A percentile compares a stretch with the other conserved stretches of the same genome.
Evolutionary conservation across 805 yeast genomes (phyloP).

Genomic region (Candida ascalaphidarum): DNA sequence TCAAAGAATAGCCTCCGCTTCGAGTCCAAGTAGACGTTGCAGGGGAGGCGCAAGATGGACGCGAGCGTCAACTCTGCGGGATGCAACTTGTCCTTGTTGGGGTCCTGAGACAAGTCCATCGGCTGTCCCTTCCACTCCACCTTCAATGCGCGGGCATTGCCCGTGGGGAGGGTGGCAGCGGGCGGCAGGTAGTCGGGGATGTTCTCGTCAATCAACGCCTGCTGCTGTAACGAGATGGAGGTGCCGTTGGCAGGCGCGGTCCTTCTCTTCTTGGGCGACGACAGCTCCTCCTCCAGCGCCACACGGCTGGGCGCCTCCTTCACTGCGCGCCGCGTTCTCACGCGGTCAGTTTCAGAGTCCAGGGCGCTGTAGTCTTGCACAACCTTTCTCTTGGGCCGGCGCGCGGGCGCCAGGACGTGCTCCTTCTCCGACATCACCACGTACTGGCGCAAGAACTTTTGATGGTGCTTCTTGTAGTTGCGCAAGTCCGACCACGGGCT

Average conservation of each 20-base stretch:
- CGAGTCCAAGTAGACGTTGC: constrained; percentile 65
- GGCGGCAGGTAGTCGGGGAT: constrained; percentile 84
- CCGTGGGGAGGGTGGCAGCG: constrained; percentile 46
- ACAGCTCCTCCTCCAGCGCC: constrained; percentile 2
- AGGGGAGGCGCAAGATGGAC: constrained; percentile 81
- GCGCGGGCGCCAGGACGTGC: too few relatives aligned
- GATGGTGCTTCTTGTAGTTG: constrained; percentile 40
- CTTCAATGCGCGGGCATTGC: constrained; percentile 59
- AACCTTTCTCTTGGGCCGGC: neutral
- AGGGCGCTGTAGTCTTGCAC: constrained; percentile 21
- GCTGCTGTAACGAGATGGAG: constrained; percentile 33
- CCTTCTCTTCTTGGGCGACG: constrained; percentile 30
- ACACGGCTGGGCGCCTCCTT: constrained; percentile 18
- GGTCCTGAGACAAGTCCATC: constrained; percentile 80
- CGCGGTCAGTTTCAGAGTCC: constrained; percentile 32
- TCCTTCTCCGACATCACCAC: constrained; percentile 17
- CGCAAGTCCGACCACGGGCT: constrained; percentile 42
- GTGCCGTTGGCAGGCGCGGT: constrained; percentile 19
- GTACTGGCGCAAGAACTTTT: constrained; percentile 48
- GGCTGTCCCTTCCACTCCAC: constrained; percentile 99
- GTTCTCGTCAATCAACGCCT: constrained; percentile 55
- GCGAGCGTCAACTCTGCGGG: constrained; percentile 89
- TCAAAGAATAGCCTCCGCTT: constrained; percentile 75
- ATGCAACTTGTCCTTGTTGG: constrained; percentile 63
- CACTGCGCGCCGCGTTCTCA: constrained; percentile 52